Base-by-base conservation (phyloP, 106 monocot species). In the Acorus calamus region DNA sequence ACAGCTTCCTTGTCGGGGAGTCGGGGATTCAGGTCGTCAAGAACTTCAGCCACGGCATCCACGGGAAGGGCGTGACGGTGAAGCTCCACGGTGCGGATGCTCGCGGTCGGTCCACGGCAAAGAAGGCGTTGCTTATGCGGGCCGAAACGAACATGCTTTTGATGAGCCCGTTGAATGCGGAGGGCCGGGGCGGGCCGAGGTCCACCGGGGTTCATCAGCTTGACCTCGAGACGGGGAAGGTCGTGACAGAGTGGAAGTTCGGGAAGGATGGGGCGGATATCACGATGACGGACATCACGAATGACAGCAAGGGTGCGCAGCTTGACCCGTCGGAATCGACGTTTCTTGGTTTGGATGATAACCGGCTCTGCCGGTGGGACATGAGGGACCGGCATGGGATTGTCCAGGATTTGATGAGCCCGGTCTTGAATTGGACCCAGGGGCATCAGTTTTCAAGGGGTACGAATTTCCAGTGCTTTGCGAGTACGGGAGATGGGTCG, bases 401-500 rank as follows among this genome's bases (percentile, higher is more conserved):
- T 47, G 92, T 92, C 11, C 92, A 88, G 77, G 71, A 78, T 42
- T 53, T 92, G 10, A 74, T 76, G 5, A 76, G 62, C 42, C 80
- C 88, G 0, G 85, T 92, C 12, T 50, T 92, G 71, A 75, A 92
- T 61, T 92, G 92, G 92, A 80, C 85, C 42, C 88, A 92, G 52
- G 92, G 92, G 64, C 92, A 92, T 68, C 88, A 92, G 59, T 92
- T 92, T 64, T 61, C 92, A 2, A 75, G 88, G 52, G 92, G 92
- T 2, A 92, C 92, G 0, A 85, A 92, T 54, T 92, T 92, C 58
- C 92, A 92, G 60, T 92, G 85, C n/a, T 92, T 92, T 67, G 88
- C 92, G 9, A 80, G 82, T 3, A 88, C 92, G 0, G 92, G 92
- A 3, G 92, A 92, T 55, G 92, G 92, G 2, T 92, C 92, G 0